These are phyloP conservation scores for Alternaria ventricosa DNA, from an alignment of 2,329 filamentous ascomycete genomes.

Conservation along the genomic window DNA sequence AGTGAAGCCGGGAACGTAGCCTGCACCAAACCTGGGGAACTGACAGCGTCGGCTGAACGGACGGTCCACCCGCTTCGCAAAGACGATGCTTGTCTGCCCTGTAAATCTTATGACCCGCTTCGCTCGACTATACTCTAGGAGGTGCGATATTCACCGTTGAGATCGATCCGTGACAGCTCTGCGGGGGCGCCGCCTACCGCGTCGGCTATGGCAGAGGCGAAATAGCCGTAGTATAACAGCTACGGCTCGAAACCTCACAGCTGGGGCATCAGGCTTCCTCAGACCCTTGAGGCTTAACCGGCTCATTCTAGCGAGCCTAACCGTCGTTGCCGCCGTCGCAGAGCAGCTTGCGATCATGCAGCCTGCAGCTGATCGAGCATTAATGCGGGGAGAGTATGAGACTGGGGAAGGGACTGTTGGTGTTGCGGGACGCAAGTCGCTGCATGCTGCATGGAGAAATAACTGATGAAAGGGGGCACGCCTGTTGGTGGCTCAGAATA, in stretches of 20 bases:
- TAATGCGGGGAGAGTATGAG: conserved; percentile 17
- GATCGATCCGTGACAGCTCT: conserved; percentile 13
- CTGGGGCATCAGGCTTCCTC: conserved; percentile 12
- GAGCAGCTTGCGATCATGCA: conserved; percentile 27
- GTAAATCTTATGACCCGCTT: conserved; percentile 13
- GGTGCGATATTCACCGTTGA: conserved; percentile 9
- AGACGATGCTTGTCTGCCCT: conserved; percentile 7
- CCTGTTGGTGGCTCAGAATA: conserved; percentile 1
- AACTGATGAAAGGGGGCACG: not conserved
- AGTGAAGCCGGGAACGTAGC: conserved; percentile 16
- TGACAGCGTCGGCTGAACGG: conserved; percentile 19
- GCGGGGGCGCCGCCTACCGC: conserved; percentile 13
- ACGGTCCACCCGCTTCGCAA: conserved; percentile 10
- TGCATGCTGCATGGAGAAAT: not conserved
- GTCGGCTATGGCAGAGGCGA: conserved; percentile 15
- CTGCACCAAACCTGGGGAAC: conserved; percentile 8
- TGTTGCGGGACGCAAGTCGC: conserved; percentile 6
- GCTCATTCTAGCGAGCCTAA: conserved; percentile 9
- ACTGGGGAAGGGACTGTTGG: conserved; percentile 9
- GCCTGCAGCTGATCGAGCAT: conserved; percentile 12
- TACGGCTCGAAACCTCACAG: conserved; percentile 16
- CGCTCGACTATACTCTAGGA: conserved; percentile 8
- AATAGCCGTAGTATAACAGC: conserved; percentile 12
- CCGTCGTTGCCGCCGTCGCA: conserved; percentile 14
- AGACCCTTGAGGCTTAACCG: conserved; percentile 11